phyloP scores from a whole-genome alignment of 768 basidiomycete species.

The Mycena chlorophos region DNA sequence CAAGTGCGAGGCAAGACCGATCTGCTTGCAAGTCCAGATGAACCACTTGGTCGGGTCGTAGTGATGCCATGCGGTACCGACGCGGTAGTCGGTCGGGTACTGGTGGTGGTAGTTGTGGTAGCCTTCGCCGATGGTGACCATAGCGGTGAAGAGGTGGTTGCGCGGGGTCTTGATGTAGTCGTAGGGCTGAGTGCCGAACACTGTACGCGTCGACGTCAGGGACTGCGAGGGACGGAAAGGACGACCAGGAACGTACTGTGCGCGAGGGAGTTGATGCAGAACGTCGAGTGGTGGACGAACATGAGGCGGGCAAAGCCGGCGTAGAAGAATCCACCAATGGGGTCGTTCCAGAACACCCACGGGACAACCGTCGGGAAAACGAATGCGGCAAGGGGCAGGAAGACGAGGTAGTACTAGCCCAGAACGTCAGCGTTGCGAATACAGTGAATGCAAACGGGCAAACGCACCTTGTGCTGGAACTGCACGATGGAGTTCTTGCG shows the following conservation, averaged over 20 bases:
- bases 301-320: slow-evolving; percentile 75
- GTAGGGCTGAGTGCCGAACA: slow-evolving; percentile 45
- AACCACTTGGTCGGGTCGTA: slow-evolving; percentile 90
- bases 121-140: slow-evolving; percentile 92
- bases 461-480: background rate
- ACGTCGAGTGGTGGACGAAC: slow-evolving; percentile 95
- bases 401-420: slow-evolving; percentile 69
- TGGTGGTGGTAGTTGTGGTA: slow-evolving; percentile 99
- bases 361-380: slow-evolving; percentile 75
- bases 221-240: too few relatives aligned
- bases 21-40: slow-evolving; percentile 59
- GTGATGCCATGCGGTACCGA: slow-evolving; percentile 93
- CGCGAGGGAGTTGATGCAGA: slow-evolving; percentile 96
- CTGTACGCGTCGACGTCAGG: slow-evolving; percentile 97
- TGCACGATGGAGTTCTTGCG: slow-evolving; percentile 43
- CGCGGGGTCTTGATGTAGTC: background rate
- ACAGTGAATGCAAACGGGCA: background rate
- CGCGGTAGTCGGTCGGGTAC: slow-evolving; percentile 97
- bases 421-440: slow-evolving; percentile 50
- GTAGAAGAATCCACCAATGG: slow-evolving; percentile 81
- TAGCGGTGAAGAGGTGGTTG: slow-evolving; percentile 86
- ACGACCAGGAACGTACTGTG: slow-evolving; percentile 95
- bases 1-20: slow-evolving; percentile 74
- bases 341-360: slow-evolving; percentile 84
- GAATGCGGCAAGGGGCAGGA: slow-evolving; percentile 75